Conservation (phyloP, 768 basidiomycete genomes). For the Lentinula edodes region DNA sequence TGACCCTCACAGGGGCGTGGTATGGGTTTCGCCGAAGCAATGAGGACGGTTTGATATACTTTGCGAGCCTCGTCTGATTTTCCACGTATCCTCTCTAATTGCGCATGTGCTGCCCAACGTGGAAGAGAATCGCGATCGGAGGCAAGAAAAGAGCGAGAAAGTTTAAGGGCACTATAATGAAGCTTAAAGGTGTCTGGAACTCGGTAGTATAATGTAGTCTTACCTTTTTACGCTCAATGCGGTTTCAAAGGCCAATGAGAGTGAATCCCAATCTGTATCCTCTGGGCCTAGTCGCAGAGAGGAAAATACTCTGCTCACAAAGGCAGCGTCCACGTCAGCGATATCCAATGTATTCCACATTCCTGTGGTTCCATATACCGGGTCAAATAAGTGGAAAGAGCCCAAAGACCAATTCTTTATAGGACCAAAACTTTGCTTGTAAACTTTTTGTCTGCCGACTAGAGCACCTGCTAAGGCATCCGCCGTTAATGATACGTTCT, state of each 20-base stretch:
- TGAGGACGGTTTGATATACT: constrained; percentile 65
- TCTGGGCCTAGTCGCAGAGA: constrained; percentile 44
- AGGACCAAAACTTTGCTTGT: constrained; percentile 58
- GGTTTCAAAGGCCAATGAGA: constrained; percentile 65
- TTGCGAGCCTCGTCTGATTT: constrained; percentile 68
- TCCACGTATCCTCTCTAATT: constrained; percentile 62
- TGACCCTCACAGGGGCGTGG: constrained; percentile 30
- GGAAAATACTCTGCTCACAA: constrained; percentile 54
- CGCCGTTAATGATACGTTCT: constrained; percentile 31
- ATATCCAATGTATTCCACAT: constrained; percentile 45
- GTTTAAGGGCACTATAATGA: constrained; percentile 52
- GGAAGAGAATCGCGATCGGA: constrained; percentile 46
- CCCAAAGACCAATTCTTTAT: constrained; percentile 60
- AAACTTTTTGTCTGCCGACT: constrained; percentile 61
- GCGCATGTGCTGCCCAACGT: constrained; percentile 76
- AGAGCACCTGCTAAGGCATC: constrained; percentile 64
- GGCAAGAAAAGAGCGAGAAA: constrained; percentile 62
- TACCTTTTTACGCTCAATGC: constrained; percentile 54
- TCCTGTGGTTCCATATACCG: constrained; percentile 16
- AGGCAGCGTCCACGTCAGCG: constrained; percentile 37
- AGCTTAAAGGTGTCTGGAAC: background rate
- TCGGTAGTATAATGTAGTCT: constrained; percentile 10
- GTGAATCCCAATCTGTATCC: constrained; percentile 60
- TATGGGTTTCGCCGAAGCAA: constrained; percentile 33
- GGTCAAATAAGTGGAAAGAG: constrained; percentile 52